These are phyloP conservation scores for Asclepias syriaca DNA, from an alignment of 257 asterid genomes.

Conservation along the genomic window DNA sequence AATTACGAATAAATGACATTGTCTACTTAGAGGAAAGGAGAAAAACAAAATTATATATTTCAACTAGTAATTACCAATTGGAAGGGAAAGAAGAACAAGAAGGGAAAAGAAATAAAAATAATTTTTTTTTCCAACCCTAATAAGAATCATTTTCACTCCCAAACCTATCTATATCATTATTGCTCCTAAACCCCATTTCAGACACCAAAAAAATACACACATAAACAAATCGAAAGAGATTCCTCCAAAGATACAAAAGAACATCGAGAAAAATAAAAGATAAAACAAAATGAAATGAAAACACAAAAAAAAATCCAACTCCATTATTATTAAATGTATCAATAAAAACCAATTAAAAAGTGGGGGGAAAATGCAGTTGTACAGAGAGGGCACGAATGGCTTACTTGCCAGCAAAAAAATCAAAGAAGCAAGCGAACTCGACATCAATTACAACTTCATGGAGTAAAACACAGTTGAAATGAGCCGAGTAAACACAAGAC, in stretches of 20 bases:
- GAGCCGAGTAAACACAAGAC: neutral
- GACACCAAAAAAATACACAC: neutral
- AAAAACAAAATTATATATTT: neutral
- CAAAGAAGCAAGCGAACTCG: neutral
- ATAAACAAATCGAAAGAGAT: too few species aligned
- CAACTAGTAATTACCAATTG: neutral
- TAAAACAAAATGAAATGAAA: neutral
- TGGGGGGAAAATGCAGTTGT: neutral
- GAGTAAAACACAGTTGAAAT: neutral
- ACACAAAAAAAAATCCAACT: neutral
- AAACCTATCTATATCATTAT: neutral
- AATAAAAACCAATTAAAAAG: neutral
- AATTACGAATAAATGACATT: constrained; percentile 1
- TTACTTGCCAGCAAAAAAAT: neutral
- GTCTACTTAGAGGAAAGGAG: too few species aligned
- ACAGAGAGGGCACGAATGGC: neutral
- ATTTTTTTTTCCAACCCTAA: neutral
- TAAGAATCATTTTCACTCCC: neutral
- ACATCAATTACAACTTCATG: neutral
- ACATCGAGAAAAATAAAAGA: neutral
- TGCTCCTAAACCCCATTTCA: neutral
- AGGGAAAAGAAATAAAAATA: neutral
- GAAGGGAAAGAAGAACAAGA: neutral
- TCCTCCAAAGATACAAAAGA: neutral
- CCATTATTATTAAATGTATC: neutral